Percentiles rank a stretch among this genome's conserved stretches.
Evolutionary conservation across 306 rosid species (phyloP).

Genomic region (Trifolium subterraneum): DNA sequence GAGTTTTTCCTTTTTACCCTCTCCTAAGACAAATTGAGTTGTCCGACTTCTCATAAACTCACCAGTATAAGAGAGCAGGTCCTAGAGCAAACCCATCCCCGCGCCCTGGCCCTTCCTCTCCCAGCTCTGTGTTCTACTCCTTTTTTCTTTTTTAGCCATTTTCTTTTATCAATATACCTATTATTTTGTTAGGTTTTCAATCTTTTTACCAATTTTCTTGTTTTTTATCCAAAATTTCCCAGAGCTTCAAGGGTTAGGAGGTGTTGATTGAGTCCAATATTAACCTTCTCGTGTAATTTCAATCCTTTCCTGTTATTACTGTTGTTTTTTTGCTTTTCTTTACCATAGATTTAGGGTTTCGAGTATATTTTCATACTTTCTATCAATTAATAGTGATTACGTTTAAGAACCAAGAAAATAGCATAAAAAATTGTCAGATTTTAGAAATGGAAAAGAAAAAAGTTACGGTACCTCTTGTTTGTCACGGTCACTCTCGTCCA

Average conservation of each 20-base stretch:
- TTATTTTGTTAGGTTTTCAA: slow-evolving; percentile 12
- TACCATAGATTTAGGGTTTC: slow-evolving; percentile 45
- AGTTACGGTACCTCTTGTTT: slow-evolving; percentile 75
- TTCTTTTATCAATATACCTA: not conserved
- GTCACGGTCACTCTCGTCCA: slow-evolving; percentile 95
- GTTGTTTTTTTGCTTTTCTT: slow-evolving; percentile 22
- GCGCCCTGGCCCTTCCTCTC: slow-evolving; percentile 42
- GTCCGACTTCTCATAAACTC: not conserved
- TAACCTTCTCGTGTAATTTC: not conserved
- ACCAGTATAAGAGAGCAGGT: slow-evolving; percentile 14
- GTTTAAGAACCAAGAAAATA: not conserved
- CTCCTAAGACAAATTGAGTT: not conserved
- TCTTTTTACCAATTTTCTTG: slow-evolving; percentile 6
- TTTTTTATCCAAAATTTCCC: slow-evolving; percentile 44
- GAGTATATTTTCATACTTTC: not conserved
- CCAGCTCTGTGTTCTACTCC: slow-evolving; percentile 37
- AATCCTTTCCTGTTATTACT: not conserved
- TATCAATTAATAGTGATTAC: slow-evolving; percentile 14
- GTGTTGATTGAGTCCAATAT: slow-evolving; percentile 52
- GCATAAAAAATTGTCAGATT: not conserved
- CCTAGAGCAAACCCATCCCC: not conserved
- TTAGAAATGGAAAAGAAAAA: slow-evolving; percentile 79
- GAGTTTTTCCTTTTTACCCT: not conserved
- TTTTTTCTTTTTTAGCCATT: not conserved
- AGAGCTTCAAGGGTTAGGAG: slow-evolving; percentile 80